These are phyloP conservation scores for Dillenia turbinata DNA, from an alignment of 164 flowering plant genomes.

Conservation along the genomic window DNA sequence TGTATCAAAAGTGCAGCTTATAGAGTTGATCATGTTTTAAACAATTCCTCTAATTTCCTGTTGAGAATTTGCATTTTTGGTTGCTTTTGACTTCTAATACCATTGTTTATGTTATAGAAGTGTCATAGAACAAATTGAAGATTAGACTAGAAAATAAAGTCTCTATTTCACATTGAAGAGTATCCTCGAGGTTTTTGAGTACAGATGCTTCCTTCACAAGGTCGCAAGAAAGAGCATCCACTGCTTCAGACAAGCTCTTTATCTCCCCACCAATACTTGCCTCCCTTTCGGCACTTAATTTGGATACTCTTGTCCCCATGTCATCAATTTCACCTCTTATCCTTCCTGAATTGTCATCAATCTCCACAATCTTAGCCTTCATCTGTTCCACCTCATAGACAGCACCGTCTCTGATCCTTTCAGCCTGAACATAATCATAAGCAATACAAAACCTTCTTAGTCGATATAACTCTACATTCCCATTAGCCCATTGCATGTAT, in stretches of 20 bases:
- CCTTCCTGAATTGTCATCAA: constrained; percentile 34
- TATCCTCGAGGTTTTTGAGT: constrained; percentile 71
- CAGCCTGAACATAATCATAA: constrained; percentile 86
- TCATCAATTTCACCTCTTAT: constrained; percentile 52
- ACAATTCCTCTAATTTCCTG: no score
- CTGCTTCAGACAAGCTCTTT: constrained; percentile 64
- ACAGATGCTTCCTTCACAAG: constrained; percentile 72
- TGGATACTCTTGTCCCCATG: constrained; percentile 53
- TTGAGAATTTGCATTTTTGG: no score
- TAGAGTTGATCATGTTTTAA: no score
- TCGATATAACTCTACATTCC: constrained; percentile 82
- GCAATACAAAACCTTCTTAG: constrained; percentile 93
- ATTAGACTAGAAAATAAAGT: constrained; percentile 21
- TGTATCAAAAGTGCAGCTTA: no score
- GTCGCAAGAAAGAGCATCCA: constrained; percentile 70
- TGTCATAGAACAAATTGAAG: no score
- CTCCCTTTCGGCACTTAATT: constrained; percentile 69
- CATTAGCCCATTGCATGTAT: constrained; percentile 99
- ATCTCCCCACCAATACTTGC: constrained; percentile 88
- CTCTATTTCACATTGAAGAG: constrained; percentile 54
- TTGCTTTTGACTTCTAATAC: no score
- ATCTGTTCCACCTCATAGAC: constrained; percentile 53
- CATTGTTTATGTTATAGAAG: no score
- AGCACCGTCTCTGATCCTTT: constrained; percentile 64
- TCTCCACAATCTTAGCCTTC: constrained; percentile 54